Evolutionary conservation across 2,329 filamentous ascomycete species (phyloP).

Genomic region (Colletotrichum tropicicola): DNA sequence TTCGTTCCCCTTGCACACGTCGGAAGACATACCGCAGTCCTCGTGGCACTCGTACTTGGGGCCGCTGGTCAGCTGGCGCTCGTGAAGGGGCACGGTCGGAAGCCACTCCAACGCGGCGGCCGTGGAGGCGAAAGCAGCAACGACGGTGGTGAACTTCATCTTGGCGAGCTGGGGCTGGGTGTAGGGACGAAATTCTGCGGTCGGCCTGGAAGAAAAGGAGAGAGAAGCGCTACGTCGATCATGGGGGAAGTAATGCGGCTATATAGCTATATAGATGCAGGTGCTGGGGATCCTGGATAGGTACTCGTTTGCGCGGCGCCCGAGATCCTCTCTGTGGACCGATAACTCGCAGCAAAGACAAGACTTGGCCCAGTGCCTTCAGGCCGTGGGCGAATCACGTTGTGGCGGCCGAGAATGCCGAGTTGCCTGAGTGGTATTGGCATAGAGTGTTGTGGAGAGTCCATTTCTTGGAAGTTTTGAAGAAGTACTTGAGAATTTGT

Average conservation of each 20-base stretch:
- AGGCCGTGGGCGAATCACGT: neutral
- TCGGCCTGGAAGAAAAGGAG: neutral
- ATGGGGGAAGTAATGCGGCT: neutral
- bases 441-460: neutral
- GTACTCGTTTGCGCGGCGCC: neutral
- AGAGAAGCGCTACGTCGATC: neutral
- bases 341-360: neutral
- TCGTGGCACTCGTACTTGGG: slow-evolving; percentile 46
- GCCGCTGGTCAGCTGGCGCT: slow-evolving; percentile 6
- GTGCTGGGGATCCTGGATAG: neutral
- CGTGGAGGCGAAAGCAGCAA: neutral
- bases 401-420: slow-evolving; percentile 10
- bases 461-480: neutral
- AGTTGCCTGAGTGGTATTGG: neutral
- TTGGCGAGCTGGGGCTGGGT: neutral
- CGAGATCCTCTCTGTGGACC: neutral
- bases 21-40: slow-evolving; percentile 49
- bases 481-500: neutral
- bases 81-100: slow-evolving; percentile 19
- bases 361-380: neutral
- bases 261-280: neutral
- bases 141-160: slow-evolving; percentile 5
- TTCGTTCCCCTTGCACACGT: neutral
- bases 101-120: slow-evolving; percentile 6
- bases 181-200: neutral